Base-by-base conservation (phyloP, 2,329 filamentous ascomycete species). In the Fusarium falciforme region DNA sequence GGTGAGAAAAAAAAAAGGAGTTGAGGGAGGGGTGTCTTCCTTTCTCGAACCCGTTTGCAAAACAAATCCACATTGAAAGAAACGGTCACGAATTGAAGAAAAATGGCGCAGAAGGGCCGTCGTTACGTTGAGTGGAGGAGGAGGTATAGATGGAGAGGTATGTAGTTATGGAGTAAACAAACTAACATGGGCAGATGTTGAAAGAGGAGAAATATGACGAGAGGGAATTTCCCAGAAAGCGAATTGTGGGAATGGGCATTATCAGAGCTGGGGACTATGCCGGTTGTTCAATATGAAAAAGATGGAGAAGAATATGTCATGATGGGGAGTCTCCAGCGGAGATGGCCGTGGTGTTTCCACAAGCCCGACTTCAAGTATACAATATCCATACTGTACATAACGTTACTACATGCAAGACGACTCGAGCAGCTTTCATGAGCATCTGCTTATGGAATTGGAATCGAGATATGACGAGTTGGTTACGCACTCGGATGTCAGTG, bases 231-330 rank as follows among this genome's bases (percentile, higher is more conserved):
- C n/a, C 10, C 6, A 65, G 42, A n/a, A n/a, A 14, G 29, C 22
- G 14, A 72, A 68, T 66, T 72, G 49, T 72, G 57, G 36, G 54
- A 68, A 68, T 60, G 29, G 55, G 22, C 64, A 63, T 49, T 60
- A 57, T 29, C 47, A 36, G 59, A 47, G 42, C 42, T 38, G 62
- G 52, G 66, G 52, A 36, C 60, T 58, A 64, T 73, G 25, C 54
- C 61, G 31, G 44, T 49, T 47, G 44, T 42, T 25, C 14, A n/a
- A 55, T 36, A 59, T 58, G 42, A 49, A 72, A 72, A 25, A 66
- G 69, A 72, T 72, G 65, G 70, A 58, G 42, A 69, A 52, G 47
- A 52, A 52, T 27, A 72, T 65, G 64, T 61, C 60, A 68, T 72
- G 64, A 72, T 65, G 42, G 57, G n/a, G 9, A 35, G 16, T n/a